Conservation (phyloP, 2,329 filamentous ascomycete species). For the Scedosporium boydii region DNA sequence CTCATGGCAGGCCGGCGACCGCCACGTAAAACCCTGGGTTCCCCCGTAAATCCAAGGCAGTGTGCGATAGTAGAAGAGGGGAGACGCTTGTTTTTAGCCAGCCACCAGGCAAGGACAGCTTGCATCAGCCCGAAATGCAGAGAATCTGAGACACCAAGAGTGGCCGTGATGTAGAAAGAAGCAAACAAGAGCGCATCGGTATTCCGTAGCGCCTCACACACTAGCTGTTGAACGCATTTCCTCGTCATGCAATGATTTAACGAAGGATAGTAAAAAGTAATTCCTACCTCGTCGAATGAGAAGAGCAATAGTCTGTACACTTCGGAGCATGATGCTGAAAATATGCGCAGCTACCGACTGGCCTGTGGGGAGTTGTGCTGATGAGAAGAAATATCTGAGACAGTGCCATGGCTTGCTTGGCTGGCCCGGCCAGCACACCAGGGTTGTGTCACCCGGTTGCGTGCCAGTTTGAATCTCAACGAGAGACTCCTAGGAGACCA, state of each 20-base stretch:
- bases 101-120: neutral
- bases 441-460: neutral
- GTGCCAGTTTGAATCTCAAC: neutral
- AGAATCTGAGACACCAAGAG: neutral
- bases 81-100: neutral
- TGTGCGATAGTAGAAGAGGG: neutral
- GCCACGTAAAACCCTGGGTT: too few relatives aligned
- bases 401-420: neutral
- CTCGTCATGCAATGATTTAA: neutral
- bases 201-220: neutral
- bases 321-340: too few relatives aligned
- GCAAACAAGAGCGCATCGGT: neutral
- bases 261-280: neutral
- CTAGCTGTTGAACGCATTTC: neutral
- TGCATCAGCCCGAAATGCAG: neutral
- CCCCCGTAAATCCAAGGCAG: too few relatives aligned
- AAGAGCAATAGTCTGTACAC: too few relatives aligned
- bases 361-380: neutral
- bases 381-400: neutral
- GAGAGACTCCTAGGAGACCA: neutral
- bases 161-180: neutral
- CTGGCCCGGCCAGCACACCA: neutral
- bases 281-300: neutral
- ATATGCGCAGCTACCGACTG: neutral
- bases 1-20: too few relatives aligned